Evolutionary conservation across 2,329 filamentous ascomycete genomes (phyloP).

Genomic region (Cryoendolithus antarcticus): DNA sequence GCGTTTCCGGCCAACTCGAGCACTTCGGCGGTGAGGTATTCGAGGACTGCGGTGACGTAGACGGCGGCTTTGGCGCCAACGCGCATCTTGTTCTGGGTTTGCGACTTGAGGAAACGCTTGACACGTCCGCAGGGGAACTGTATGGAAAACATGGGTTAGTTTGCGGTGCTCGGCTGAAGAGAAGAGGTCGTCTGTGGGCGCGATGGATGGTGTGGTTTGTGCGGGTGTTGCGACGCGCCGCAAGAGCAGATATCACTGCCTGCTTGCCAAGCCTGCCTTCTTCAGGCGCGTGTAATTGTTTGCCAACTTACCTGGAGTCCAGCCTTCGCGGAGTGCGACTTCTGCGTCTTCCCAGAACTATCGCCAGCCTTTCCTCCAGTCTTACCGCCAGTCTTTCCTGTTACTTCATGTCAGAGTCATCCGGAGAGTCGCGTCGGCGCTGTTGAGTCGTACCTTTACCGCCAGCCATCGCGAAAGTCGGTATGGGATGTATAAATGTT

Average conservation of each 20-base stretch:
- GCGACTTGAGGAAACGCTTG: constrained; percentile 98
- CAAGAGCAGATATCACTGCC: no score
- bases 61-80: constrained; percentile 97
- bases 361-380: constrained; percentile 66
- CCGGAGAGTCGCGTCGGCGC: constrained; percentile 9
- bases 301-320: constrained; percentile 73
- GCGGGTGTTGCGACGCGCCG: no score
- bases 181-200: background rate
- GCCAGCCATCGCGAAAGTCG: constrained; percentile 49
- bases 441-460: constrained; percentile 73
- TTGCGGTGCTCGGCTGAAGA: constrained; percentile 1
- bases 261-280: no score
- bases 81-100: constrained; percentile 99
- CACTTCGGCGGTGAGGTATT: constrained; percentile 96
- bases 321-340: constrained; percentile 85
- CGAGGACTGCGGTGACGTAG: constrained; percentile 93
- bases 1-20: constrained; percentile 96
- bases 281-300: no score
- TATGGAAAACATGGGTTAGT: constrained; percentile 8
- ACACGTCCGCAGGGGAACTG: constrained; percentile 99
- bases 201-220: background rate
- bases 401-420: constrained; percentile 19
- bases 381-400: constrained; percentile 63
- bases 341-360: constrained; percentile 74
- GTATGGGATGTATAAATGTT: no score